Percentiles rank a stretch among this genome's conserved stretches.
phyloP scores from a whole-genome alignment of 2,329 filamentous ascomycete genomes.

The Colletotrichum tabaci region DNA sequence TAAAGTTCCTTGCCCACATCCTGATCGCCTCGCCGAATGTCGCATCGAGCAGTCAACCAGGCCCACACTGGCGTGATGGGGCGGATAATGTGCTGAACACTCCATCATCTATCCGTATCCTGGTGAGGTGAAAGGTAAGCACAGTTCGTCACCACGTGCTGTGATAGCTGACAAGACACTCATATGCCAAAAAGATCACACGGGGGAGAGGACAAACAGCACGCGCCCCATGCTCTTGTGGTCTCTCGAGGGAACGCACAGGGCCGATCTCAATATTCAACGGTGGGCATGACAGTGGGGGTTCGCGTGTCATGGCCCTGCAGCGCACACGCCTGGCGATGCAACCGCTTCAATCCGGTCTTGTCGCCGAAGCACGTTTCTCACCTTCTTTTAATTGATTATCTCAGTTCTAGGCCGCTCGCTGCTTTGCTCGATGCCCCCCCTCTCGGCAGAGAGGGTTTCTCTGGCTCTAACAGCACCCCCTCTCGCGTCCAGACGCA shows the following conservation, averaged over 20 bases:
- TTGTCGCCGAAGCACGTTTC: conserved; percentile 13
- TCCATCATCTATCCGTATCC: no score
- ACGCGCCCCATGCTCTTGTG: background rate
- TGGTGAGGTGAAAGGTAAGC: background rate
- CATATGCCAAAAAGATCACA: background rate
- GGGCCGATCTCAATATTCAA: conserved; percentile 36
- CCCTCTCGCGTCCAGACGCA: conserved; percentile 2
- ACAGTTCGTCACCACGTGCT: background rate
- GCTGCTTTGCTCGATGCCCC: no score
- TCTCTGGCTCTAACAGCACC: conserved; percentile 3
- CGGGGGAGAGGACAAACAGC: background rate
- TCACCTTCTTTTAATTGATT: conserved; percentile 7
- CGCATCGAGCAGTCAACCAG: background rate
- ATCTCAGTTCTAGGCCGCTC: background rate
- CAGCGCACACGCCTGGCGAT: conserved; percentile 1
- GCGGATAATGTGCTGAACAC: background rate
- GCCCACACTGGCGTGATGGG: background rate
- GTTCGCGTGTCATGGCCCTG: conserved; percentile 17
- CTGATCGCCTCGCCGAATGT: conserved; percentile 9
- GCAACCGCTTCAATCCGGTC: conserved; percentile 5
- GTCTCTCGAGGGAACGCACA: conserved; percentile 14
- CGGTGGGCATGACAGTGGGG: conserved; percentile 32
- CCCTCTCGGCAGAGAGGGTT: background rate
- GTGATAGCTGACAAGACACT: background rate
- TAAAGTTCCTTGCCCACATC: background rate